These are phyloP conservation scores for Geranium incanum DNA, from an alignment of 441 rosid genomes.

Conservation along the genomic window DNA sequence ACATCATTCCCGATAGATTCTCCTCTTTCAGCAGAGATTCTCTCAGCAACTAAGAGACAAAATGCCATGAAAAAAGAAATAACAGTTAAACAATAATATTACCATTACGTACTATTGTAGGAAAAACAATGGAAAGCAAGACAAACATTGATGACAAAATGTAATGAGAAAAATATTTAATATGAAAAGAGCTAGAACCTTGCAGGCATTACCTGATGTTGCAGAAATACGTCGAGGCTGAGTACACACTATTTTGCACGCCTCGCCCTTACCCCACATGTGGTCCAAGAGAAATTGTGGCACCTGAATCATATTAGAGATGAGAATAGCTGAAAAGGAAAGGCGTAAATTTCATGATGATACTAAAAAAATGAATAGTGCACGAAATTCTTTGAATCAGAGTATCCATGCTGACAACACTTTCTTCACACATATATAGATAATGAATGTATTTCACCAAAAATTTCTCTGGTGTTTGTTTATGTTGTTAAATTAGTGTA, in stretches of 20 bases:
- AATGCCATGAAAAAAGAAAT: neutral
- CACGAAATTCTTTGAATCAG: neutral
- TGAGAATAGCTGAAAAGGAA: neutral
- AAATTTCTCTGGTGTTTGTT: neutral
- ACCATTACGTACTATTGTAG: conserved; percentile 13
- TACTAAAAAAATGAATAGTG: neutral
- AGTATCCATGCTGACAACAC: neutral
- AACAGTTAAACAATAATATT: conserved; percentile 15
- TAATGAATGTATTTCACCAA: neutral
- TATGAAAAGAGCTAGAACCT: conserved; percentile 9
- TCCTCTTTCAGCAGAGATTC: conserved; percentile 88
- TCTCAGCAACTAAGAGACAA: conserved; percentile 67
- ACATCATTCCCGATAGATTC: conserved; percentile 63
- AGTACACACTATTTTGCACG: conserved; percentile 86
- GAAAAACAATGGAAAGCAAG: neutral
- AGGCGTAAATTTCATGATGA: neutral
- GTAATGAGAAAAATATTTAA: neutral
- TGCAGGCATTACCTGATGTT: conserved; percentile 53
- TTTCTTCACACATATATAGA: neutral
- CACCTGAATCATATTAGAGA: conserved; percentile 42
- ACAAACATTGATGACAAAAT: neutral
- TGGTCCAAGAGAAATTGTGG: conserved; percentile 83
- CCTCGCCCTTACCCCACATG: conserved; percentile 69
- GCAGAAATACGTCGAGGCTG: conserved; percentile 99
- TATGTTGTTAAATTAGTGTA: neutral